Base-by-base conservation (phyloP, 176 grass and related monocot genomes). In the Elymus sibiricus region DNA sequence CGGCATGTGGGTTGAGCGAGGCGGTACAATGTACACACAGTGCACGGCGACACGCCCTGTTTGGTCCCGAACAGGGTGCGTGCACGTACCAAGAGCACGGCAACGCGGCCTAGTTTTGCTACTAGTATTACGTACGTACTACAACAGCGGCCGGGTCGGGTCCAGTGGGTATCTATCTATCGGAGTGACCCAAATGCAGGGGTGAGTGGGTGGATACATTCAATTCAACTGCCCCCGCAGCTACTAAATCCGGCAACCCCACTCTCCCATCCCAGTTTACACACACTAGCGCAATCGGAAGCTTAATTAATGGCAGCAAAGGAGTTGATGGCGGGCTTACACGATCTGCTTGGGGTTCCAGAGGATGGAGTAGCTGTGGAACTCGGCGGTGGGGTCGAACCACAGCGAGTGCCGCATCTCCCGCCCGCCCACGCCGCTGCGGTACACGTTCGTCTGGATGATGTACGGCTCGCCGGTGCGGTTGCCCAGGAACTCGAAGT, bases 401-500 rank as follows among this genome's bases (percentile, higher is more conserved):
- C 97, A 99, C 15, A 99, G 94, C 14, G 79, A 90, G 90, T 99
- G 97, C 43, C 97, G 86, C 97, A 94, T 99, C 92, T 99, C 97
- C 69, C 97, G 81, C 2, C 90, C 90, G 64, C 97, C 97, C 4
- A 99, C 86, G 63, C 97, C 97, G 73, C 87, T 86, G 64, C 90
- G 88, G 88, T 99, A 99, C 49, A 99, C 92, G 66, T 99, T 99
- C 65, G 97, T 99, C 91, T 99, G 97, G 78, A 99, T 96, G 47
- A 85, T 91, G 94, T 99, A 99, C 8, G 97, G 97, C 79, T 99
- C 69, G 15, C 94, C 97, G 2, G 94, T 88, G 38, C 97, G 93
- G 90, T 99, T 98, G 22, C 97, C 97, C 88, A 98, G 90, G 87
- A 98, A 98, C 87, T 98, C 97, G 69, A 98, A 98, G 81, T 98